phyloP scores from a whole-genome alignment of 116 monocot species.

The Cymodocea nodosa region DNA sequence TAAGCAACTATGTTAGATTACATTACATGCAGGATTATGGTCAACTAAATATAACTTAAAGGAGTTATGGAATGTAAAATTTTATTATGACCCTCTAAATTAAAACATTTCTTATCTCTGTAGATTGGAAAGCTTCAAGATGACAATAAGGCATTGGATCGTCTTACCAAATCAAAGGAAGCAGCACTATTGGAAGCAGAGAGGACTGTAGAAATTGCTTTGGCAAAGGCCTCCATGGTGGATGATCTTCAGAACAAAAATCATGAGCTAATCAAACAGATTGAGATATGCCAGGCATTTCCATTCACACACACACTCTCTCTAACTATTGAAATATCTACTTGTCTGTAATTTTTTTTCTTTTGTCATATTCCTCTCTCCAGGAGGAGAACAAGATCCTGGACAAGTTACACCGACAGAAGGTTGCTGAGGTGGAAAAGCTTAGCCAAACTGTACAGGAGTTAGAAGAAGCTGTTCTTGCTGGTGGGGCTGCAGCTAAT shows the following conservation, averaged over 20 bases:
- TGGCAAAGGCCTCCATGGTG: slow-evolving; percentile 72
- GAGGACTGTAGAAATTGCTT: slow-evolving; percentile 52
- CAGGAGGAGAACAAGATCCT: slow-evolving; percentile 93
- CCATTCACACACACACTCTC: neutral
- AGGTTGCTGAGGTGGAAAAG: slow-evolving; percentile 93
- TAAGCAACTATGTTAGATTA: too few relatives aligned
- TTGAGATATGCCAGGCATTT: slow-evolving; percentile 68
- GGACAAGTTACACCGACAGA: slow-evolving; percentile 88
- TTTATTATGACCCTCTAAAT: too few relatives aligned
- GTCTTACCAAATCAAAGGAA: slow-evolving; percentile 83
- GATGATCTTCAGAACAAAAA: slow-evolving; percentile 90
- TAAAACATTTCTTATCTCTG: neutral
- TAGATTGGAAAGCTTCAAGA: slow-evolving; percentile 77
- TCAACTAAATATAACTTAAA: too few relatives aligned
- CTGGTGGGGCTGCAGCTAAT: slow-evolving; percentile 89
- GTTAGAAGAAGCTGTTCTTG: slow-evolving; percentile 89
- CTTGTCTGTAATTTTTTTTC: neutral
- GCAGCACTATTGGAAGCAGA: slow-evolving; percentile 79
- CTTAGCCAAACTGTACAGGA: slow-evolving; percentile 83
- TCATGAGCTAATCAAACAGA: slow-evolving; percentile 78
- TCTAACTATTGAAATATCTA: neutral
- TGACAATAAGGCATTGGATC: slow-evolving; percentile 77
- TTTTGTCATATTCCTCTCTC: neutral
- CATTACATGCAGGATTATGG: too few relatives aligned
- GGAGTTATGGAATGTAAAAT: too few relatives aligned